These are phyloP conservation scores for Westerdykella sp. DNA, from an alignment of 2,329 filamentous ascomycete genomes.

Conservation along the genomic window DNA sequence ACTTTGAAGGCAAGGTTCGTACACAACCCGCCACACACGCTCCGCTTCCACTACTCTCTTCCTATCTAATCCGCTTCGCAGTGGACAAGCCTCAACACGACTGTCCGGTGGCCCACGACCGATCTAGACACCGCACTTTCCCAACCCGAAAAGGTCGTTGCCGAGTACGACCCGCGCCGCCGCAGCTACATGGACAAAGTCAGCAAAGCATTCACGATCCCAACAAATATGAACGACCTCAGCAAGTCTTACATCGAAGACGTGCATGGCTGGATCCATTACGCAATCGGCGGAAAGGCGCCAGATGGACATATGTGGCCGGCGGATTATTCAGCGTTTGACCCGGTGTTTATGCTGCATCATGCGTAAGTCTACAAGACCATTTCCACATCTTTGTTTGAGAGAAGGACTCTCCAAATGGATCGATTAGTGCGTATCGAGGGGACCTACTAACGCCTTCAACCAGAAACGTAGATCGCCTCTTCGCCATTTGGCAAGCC, in stretches of 20 bases:
- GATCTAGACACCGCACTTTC: constrained; percentile 15
- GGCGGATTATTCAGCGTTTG: constrained; percentile 65
- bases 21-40: not conserved
- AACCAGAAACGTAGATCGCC: constrained; percentile 32
- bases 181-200: constrained; percentile 12
- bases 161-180: constrained; percentile 4
- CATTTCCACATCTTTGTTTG: not conserved
- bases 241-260: constrained; percentile 4
- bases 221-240: constrained; percentile 12
- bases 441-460: not conserved
- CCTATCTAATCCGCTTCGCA: constrained; percentile 2
- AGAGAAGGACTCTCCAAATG: not conserved
- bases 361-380: constrained; percentile 33
- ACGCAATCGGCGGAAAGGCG: constrained; percentile 45
- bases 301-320: constrained; percentile 64
- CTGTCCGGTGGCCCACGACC: constrained; percentile 28
- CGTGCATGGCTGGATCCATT: constrained; percentile 10
- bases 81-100: constrained; percentile 20
- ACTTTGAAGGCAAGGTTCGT: constrained; percentile 12
- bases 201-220: constrained; percentile 5
- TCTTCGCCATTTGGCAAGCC: constrained; percentile 69
- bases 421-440: not conserved
- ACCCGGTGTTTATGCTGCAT: constrained; percentile 53
- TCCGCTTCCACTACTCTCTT: not conserved
- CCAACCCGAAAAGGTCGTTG: constrained; percentile 10